Evolutionary conservation across 176 grass and related monocot species (phyloP).

Genomic region (Rhynchospora breviuscula): DNA sequence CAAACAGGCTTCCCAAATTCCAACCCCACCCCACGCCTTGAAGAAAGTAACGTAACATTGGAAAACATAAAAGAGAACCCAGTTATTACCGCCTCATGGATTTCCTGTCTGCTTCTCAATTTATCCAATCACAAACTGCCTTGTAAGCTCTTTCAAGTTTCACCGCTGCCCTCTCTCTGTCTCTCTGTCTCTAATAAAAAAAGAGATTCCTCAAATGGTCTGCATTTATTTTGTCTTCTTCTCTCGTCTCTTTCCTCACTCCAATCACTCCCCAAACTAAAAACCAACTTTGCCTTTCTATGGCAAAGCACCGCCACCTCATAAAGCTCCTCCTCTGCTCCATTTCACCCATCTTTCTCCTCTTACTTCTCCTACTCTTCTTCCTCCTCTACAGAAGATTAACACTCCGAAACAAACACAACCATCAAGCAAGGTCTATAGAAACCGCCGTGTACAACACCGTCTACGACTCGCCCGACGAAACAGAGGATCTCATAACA

Average conservation of each 20-base stretch:
- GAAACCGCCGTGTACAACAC: conserved; percentile 21
- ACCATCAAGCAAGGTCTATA: conserved; percentile 3
- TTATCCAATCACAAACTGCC: neutral
- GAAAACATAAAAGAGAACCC: neutral
- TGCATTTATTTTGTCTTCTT: conserved; percentile 17
- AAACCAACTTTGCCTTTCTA: conserved; percentile 20
- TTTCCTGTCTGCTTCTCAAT: neutral
- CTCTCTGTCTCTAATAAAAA: neutral
- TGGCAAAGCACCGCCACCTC: conserved; percentile 27
- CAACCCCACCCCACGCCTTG: neutral
- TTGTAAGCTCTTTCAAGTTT: neutral
- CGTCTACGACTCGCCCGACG: neutral
- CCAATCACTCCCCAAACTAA: conserved; percentile 3
- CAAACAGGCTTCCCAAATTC: neutral
- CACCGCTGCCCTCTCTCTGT: neutral
- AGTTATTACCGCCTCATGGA: neutral
- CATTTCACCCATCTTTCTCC: conserved; percentile 4
- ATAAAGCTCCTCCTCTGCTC: conserved; percentile 17
- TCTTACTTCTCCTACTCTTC: neutral
- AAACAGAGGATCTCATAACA: conserved; percentile 31
- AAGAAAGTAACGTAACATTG: neutral
- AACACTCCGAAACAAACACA: neutral
- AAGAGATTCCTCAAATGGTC: neutral
- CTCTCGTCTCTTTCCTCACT: conserved; percentile 2
- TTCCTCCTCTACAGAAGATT: neutral